Base-by-base conservation (phyloP, 345 rosid genomes). In the Hirschfeldia incana region DNA sequence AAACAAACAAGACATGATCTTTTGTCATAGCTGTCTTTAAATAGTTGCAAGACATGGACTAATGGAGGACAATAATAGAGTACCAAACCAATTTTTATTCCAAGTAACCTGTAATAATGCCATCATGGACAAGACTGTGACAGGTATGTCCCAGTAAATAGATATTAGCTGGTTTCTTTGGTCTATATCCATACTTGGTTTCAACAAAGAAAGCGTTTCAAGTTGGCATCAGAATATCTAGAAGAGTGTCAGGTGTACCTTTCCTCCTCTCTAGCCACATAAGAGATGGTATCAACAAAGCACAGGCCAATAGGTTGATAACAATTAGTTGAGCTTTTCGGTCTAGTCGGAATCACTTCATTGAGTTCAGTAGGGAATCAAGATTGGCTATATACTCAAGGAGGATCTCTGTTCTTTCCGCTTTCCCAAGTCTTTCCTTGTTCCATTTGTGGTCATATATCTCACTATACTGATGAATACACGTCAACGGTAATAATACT, bases 101-200 rank as follows among this genome's bases (percentile, higher is more conserved):
- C 65, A 66, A 55, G n/a, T 12, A 8, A 42, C 60, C 8, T 65
- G 51, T 39, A 55, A 65, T 64, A 55, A 29, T 78, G 67, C 76
- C n/a, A 71, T 36, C 21, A 12, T 39, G 60, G 53, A 70, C 60
- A 71, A 76, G 76, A 42, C 37, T 72, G 72, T 72, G 51, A 65
- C 67, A 30, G 13, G 30, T 37, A 30, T 65, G 72, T 55, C 66
- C 81, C 71, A 77, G 71, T 70, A 51, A 34, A 16, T 36, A 63
- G 71, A 11, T 70, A 51, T 63, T 51, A 71, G 36, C 81, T 71
- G 27, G 6, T 65, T n/a, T 28, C 27, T 7, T 39, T 57, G 29
- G 61, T 57, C 29, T 66, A 72, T 61, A 65, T 21, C 70, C 65
- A 37, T 29, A 42, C 36, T 51, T 28, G 3, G 29, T 28, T 27